Conservation (phyloP, 176 grass and related monocot species). For the Cymbopogon citratus region DNA sequence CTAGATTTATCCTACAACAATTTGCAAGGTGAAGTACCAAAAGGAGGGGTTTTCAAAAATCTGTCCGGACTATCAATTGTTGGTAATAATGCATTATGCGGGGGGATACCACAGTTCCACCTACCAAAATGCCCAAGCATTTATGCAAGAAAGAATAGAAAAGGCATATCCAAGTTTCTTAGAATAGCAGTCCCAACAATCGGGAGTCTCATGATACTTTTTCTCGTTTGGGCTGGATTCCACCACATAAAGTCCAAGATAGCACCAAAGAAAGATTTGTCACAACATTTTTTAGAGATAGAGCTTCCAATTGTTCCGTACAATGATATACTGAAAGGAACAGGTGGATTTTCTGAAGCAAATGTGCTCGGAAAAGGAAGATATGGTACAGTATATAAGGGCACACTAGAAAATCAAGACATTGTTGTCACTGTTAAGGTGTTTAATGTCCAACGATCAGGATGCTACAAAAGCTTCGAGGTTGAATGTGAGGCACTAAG, state of each 20-base stretch:
- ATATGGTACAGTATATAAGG: conserved; percentile 12
- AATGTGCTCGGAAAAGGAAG: conserved; percentile 21
- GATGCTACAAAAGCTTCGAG: conserved; percentile 27
- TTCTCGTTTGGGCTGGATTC: not conserved
- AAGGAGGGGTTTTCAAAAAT: conserved; percentile 30
- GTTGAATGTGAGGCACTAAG: conserved; percentile 35
- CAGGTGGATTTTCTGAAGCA: conserved; percentile 13
- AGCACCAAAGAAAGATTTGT: not conserved
- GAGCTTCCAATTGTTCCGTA: conserved; percentile 8
- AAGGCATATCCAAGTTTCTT: not conserved
- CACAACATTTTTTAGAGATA: not conserved
- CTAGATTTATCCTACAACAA: conserved; percentile 35
- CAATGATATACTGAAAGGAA: conserved; percentile 6
- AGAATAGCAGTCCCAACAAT: not conserved
- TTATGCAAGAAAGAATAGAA: not conserved
- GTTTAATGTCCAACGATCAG: conserved; percentile 19
- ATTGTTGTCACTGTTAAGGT: conserved; percentile 15
- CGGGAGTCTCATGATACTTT: not conserved
- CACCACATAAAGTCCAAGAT: not conserved
- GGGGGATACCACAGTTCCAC: conserved; percentile 9
- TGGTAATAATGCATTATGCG: conserved; percentile 7
- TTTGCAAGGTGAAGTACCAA: conserved; percentile 27
- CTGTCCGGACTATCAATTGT: conserved; percentile 11
- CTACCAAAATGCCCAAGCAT: not conserved
- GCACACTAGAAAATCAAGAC: not conserved